Conservation (phyloP, 148 eudicot genomes). For the Vaccinium vitisidaea region DNA sequence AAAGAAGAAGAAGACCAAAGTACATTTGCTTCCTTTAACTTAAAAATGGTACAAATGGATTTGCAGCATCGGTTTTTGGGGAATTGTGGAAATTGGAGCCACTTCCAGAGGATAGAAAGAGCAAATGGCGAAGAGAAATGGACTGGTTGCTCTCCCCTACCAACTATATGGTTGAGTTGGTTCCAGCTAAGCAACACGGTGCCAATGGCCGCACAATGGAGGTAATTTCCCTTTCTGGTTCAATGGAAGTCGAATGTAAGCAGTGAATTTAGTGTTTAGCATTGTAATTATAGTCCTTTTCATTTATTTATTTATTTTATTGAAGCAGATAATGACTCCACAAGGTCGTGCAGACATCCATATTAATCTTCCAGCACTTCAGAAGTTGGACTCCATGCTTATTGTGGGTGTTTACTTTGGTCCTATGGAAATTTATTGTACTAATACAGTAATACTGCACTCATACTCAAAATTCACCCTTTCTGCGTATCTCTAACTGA, state of each 20-base stretch:
- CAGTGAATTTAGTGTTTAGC: background rate
- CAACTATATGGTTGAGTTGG: conserved; percentile 85
- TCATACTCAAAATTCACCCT: background rate
- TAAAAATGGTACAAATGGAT: conserved; percentile 8
- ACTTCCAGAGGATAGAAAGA: conserved; percentile 64
- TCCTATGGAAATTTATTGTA: conserved; percentile 10
- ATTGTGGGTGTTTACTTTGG: conserved; percentile 59
- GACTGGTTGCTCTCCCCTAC: conserved; percentile 93
- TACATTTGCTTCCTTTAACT: background rate
- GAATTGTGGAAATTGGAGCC: conserved; percentile 99
- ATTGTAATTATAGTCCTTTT: background rate
- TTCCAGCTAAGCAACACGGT: conserved; percentile 83
- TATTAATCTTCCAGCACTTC: conserved; percentile 84
- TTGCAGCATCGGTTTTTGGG: conserved; percentile 83
- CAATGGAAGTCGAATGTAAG: background rate
- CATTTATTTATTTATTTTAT: background rate
- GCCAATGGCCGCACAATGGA: conserved; percentile 70
- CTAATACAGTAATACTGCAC: background rate
- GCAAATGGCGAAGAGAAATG: conserved; percentile 86
- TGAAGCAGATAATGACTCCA: conserved; percentile 79
- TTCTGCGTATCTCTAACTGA: conserved; percentile 12
- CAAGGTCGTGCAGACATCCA: conserved; percentile 78
- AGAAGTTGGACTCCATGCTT: conserved; percentile 87
- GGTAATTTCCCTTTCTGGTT: conserved; percentile 35
- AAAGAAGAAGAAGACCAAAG: too few species aligned